Evolutionary conservation across 2,329 filamentous ascomycete genomes (phyloP), one percentile per base, ranked within the genome.

Genomic region (Sodiomyces alkalinus): DNA sequence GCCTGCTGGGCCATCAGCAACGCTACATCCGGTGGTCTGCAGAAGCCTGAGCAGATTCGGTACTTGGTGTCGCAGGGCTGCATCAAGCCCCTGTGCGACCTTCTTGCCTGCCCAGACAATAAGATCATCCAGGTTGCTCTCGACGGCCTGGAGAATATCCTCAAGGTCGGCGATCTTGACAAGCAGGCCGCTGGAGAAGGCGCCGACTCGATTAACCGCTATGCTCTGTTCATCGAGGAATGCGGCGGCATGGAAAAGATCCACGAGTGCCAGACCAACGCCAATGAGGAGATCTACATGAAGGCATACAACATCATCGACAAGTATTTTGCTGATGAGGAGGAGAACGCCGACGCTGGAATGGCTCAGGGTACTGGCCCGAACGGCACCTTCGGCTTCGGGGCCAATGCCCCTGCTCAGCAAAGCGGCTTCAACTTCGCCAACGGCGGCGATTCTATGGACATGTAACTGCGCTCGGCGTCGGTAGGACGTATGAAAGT

Each of bases 251-350:
- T 98, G 90, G 90, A 96, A 66, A 96, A 96, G 77, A 96, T 98
- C 44, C 90, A 98, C 61, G 87, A 96, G 45, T 96, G 90, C 72
- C 90, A 98, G 67, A 94, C 92, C 65, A 98, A 98, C 48, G 87
- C 87, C 64, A 98, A 98, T 60, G 90, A 98, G 62, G 90, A 98
- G 61, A 98, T 98, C 45, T 98, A 98, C 69, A 96, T 98, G 87
- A 98, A 98, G 74, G 90, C 90, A 0, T 98, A 96, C 70, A 96
- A 92, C 70, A 98, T 98, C 58, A 98, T 98, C 42, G 90, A 98
- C 69, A 94, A 94, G 66, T 98, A 98, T 71, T 98, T 98, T 64
- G 94, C 86, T 0, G 90, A 98, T 47, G 90, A 98, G 42, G 90
- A 96, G 31, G 90, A 92, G 50, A 85, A 86, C 45, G 85, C 85